Percentiles rank a stretch among this genome's conserved stretches.
Evolutionary conservation across 805 yeast genomes (phyloP).

Genomic region (Candida qinlingensis): DNA sequence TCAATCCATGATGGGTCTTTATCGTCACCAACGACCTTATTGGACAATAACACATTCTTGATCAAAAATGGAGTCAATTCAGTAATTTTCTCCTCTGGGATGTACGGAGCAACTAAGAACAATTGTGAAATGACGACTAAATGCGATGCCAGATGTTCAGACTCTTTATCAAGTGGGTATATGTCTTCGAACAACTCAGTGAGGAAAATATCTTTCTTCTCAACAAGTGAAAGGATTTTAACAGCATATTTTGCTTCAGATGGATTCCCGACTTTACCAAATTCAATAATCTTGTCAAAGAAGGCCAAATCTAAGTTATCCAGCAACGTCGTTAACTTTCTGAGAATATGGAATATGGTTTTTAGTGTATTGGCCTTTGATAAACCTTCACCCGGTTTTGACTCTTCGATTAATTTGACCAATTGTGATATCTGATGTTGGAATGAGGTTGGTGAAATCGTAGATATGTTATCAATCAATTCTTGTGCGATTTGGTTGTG

Average conservation of each 20-base stretch:
- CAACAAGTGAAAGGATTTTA: slow-evolving; percentile 47
- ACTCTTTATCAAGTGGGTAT: slow-evolving; percentile 44
- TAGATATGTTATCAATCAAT: slow-evolving; percentile 54
- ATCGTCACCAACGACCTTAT: slow-evolving; percentile 33
- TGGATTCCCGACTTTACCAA: slow-evolving; percentile 50
- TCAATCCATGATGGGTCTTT: slow-evolving; percentile 41
- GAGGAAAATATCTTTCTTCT: slow-evolving; percentile 36
- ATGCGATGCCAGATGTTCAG: slow-evolving; percentile 44
- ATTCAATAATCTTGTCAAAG: slow-evolving; percentile 36
- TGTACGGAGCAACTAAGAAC: slow-evolving; percentile 40
- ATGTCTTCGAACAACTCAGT: slow-evolving; percentile 35
- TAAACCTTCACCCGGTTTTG: slow-evolving; percentile 19
- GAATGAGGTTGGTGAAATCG: slow-evolving; percentile 57
- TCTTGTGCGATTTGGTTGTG: slow-evolving; percentile 39
- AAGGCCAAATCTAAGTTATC: slow-evolving; percentile 39
- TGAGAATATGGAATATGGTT: slow-evolving; percentile 55
- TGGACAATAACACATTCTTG: slow-evolving; percentile 54
- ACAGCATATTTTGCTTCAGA: slow-evolving; percentile 60
- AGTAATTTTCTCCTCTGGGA: slow-evolving; percentile 47
- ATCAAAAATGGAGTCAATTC: slow-evolving; percentile 57
- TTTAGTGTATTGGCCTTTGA: slow-evolving; percentile 36
- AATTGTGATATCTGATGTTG: slow-evolving; percentile 52
- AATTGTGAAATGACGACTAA: slow-evolving; percentile 58
- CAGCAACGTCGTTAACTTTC: slow-evolving; percentile 42
- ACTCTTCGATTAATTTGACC: slow-evolving; percentile 32